Evolutionary conservation across 192 early-diverging fungal species (phyloP).

Genomic region (Gigaspora rosea): DNA sequence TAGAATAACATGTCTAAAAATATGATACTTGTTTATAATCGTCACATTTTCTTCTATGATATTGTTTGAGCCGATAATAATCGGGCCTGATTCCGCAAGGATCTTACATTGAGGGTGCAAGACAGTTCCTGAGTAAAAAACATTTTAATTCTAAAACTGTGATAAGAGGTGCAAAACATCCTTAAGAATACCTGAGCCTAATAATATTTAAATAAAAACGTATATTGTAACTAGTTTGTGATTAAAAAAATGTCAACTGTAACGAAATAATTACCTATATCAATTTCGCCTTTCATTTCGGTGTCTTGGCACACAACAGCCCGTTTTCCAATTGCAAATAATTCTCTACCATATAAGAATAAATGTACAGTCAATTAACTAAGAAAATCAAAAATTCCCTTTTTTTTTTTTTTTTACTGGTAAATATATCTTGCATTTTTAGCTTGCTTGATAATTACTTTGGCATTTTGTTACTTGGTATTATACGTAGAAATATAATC

Average conservation of each 20-base stretch:
- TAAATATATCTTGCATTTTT: no score
- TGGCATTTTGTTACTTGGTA: background rate
- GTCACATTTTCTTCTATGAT: conserved; percentile 74
- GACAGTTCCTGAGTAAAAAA: conserved; percentile 53
- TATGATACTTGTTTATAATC: conserved; percentile 65
- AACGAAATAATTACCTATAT: conserved; percentile 41
- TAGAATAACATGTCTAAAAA: background rate
- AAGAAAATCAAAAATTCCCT: background rate
- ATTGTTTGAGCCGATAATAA: conserved; percentile 71
- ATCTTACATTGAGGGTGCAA: conserved; percentile 76
- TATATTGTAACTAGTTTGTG: background rate
- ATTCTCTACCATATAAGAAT: background rate
- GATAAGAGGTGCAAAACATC: background rate
- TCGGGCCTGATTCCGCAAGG: conserved; percentile 63
- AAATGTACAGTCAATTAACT: no score
- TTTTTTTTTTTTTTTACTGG: no score
- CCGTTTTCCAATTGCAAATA: conserved; percentile 38
- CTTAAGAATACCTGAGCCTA: conserved; percentile 7
- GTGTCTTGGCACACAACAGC: conserved; percentile 56
- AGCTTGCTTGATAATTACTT: background rate
- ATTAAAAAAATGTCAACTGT: background rate
- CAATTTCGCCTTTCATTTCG: conserved; percentile 54
- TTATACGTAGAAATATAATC: no score
- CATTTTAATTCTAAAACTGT: background rate
- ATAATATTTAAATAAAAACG: background rate